phyloP scores from a whole-genome alignment of 306 rosid species.

The Quercus suber region DNA sequence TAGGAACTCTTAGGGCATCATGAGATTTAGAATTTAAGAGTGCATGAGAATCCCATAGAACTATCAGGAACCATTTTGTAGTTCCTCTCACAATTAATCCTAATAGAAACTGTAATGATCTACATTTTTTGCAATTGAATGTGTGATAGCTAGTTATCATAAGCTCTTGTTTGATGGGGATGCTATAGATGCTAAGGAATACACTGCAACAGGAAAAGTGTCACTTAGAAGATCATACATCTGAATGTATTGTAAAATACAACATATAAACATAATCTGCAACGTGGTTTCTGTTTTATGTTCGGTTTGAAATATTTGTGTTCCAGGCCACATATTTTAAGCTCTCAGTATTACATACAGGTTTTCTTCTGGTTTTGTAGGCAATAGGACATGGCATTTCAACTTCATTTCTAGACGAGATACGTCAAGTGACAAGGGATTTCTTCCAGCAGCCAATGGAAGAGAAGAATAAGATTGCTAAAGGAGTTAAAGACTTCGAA shows the following conservation, averaged over 20 bases:
- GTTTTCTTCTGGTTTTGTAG: conserved; percentile 17
- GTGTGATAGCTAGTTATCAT: neutral
- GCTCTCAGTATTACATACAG: neutral
- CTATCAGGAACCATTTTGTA: too few relatives aligned
- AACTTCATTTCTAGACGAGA: conserved; percentile 22
- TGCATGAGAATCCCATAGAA: too few relatives aligned
- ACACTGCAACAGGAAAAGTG: neutral
- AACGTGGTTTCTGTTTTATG: neutral
- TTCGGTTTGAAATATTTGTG: neutral
- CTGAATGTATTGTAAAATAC: neutral
- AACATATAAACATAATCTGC: neutral
- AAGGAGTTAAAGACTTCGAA: conserved; percentile 26
- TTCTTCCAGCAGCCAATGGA: conserved; percentile 38
- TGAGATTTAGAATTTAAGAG: too few relatives aligned
- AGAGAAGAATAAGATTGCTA: conserved; percentile 19
- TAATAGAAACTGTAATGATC: neutral
- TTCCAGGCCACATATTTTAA: neutral
- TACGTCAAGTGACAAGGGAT: conserved; percentile 30
- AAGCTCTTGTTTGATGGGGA: neutral
- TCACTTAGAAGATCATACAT: neutral
- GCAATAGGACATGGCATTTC: conserved; percentile 41
- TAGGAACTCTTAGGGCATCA: too few relatives aligned
- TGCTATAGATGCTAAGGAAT: neutral
- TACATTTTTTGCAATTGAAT: neutral
- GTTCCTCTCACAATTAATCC: too few relatives aligned